Conservation (phyloP, 1,139 yeast species). For the Sugiyamaella neomexicana region DNA sequence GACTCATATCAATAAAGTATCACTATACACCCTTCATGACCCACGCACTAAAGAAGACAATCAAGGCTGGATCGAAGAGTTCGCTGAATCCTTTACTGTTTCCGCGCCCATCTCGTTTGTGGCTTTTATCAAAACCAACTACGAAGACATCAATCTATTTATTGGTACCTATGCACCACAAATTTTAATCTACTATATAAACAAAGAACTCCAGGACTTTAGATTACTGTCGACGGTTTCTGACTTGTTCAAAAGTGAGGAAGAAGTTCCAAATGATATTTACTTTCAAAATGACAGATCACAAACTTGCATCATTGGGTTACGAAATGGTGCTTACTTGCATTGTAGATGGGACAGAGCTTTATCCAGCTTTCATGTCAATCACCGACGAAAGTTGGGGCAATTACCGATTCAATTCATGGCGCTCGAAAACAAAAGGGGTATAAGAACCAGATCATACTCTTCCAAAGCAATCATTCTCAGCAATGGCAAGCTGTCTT, state of each 20-base stretch:
- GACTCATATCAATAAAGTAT: not conserved
- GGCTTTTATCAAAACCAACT: not conserved
- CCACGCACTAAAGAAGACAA: not conserved
- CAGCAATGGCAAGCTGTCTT: slow-evolving; percentile 11
- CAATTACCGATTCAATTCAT: slow-evolving; percentile 23
- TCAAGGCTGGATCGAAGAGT: not conserved
- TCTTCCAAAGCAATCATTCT: not conserved
- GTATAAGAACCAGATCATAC: not conserved
- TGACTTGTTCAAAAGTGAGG: slow-evolving; percentile 2
- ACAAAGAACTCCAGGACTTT: not conserved
- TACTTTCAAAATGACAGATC: slow-evolving; percentile 3
- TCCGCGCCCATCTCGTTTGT: slow-evolving; percentile 8
- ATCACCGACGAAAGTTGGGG: slow-evolving; percentile 28
- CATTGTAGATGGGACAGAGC: slow-evolving; percentile 38
- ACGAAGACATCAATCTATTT: not conserved
- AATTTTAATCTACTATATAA: slow-evolving; percentile 1
- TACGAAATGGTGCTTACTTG: slow-evolving; percentile 28
- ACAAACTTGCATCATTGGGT: slow-evolving; percentile 32
- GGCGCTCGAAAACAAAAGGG: not conserved
- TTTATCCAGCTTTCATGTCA: not conserved
- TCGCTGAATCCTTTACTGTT: not conserved
- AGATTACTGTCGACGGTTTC: not conserved
- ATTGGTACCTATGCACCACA: slow-evolving; percentile 10
- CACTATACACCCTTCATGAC: not conserved
- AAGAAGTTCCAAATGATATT: slow-evolving; percentile 17